phyloP scores from a whole-genome alignment of 176 grass and related monocot genomes.

The Ensete ventricosum region DNA sequence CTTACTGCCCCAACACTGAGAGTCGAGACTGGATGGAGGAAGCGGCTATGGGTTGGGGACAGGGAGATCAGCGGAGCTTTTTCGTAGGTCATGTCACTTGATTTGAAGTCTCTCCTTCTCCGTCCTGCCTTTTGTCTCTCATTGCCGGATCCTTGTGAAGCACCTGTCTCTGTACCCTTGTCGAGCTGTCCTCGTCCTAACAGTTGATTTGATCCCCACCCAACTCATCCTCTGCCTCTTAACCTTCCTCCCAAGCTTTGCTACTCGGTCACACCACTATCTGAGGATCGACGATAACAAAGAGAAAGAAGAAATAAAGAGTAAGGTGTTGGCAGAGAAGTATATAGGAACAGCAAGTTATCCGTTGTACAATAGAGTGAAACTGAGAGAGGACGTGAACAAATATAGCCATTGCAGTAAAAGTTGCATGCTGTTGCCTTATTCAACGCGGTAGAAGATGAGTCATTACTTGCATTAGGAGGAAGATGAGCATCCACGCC shows the following conservation, averaged over 20 bases:
- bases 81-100: not conserved
- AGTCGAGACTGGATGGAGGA: not conserved
- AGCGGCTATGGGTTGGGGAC: not conserved
- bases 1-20: constrained; percentile 4
- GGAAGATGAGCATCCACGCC: not conserved
- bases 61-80: not conserved
- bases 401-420: not conserved
- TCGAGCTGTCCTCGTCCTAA: too few relatives aligned
- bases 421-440: constrained; percentile 2
- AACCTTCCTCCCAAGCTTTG: not conserved
- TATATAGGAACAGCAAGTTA: not conserved
- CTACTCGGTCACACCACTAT: not conserved
- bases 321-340: not conserved
- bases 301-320: not conserved
- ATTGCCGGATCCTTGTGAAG: constrained; percentile 3
- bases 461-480: not conserved
- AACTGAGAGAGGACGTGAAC: not conserved
- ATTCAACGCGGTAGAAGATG: not conserved
- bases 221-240: not conserved
- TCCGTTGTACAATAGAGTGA: constrained; percentile 12
- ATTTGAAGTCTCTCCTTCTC: constrained; percentile 12
- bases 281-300: not conserved
- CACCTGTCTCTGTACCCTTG: not conserved
- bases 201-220: constrained; percentile 7
- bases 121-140: not conserved